Base-by-base conservation (phyloP, 2,329 filamentous ascomycete genomes). In the Rutstroemia sp. region DNA sequence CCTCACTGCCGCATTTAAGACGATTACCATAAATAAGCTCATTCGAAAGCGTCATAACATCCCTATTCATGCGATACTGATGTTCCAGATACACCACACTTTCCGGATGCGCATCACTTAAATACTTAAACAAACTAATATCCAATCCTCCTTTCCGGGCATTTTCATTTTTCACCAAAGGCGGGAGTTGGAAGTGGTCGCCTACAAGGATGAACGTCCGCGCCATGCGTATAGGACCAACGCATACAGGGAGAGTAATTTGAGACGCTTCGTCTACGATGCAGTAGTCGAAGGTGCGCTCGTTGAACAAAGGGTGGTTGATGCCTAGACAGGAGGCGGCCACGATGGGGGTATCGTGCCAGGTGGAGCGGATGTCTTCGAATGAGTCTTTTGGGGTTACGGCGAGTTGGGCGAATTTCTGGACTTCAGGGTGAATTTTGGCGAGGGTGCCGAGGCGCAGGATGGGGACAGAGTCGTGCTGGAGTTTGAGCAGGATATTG, bases 191-290 rank as follows among this genome's bases (percentile, higher is more conserved):
- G 68, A 95, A 94, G 71, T 99, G 94, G 70, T 99, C 94, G 14
- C 94, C 94, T 0, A 99, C 94, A 0, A 99, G 81, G 17, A 99
- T 89, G 71, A 99, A 99, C 0, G 88, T 95, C 51, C 83, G 83
- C 5, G 94, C 91, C 82, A 96, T 89, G 10, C 94, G 84, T 63
- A 99, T 95, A 0, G 94, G 94, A 0, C 94, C 94, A 0, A 97
- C 77, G 62, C 94, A 97, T 19, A 96, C 92, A 0, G 94, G 94
- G 19, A 99, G 76, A 0, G 94, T 99, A 68, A 99, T 97, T 67
- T 99, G 94, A 2, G 92, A 96, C 0, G 94, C 94, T 72, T 99
- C 94, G 63, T 99, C 94, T 4, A 99, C 92, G 60, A 99, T 97
- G 68, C 94, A 99, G 69, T 96, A 97, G 72, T 99, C 94, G 64